phyloP scores from a whole-genome alignment of 176 grass and related monocot species.

The Oryza nivara region DNA sequence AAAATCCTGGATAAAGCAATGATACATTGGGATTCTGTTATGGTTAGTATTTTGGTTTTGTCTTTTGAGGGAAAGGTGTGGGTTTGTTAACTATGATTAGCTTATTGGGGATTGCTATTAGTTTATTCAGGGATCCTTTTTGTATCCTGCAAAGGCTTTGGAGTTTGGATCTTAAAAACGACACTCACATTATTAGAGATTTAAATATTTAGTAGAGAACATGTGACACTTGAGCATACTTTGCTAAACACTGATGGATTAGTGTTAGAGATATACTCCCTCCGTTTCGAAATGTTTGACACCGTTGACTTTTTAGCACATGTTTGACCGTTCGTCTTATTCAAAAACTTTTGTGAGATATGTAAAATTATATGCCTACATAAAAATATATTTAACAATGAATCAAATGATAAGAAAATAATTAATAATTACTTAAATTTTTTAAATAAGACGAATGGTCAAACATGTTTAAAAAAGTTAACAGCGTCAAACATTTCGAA shows the following conservation, averaged over 20 bases:
- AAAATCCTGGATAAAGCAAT: background rate
- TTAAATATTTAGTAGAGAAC: background rate
- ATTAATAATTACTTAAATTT: too few relatives aligned
- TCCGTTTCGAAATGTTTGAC: too few relatives aligned
- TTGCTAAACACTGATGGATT: background rate
- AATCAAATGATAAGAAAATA: too few relatives aligned
- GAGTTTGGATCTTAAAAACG: background rate
- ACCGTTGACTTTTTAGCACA: too few relatives aligned
- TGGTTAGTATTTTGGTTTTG: background rate
- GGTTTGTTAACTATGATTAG: constrained; percentile 19
- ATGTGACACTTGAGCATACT: background rate
- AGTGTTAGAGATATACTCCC: background rate
- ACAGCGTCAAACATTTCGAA: too few relatives aligned
- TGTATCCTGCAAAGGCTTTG: background rate
- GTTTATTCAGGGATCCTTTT: constrained; percentile 16
- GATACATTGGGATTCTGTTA: constrained; percentile 15
- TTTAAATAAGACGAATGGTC: too few relatives aligned
- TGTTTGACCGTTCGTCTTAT: too few relatives aligned
- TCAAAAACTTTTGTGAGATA: too few relatives aligned
- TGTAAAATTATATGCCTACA: too few relatives aligned
- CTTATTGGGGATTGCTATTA: constrained; percentile 21
- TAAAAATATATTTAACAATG: too few relatives aligned
- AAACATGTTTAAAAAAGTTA: too few relatives aligned
- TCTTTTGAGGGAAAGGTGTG: constrained; percentile 18
- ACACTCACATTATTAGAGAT: background rate